Percentiles rank a stretch among this genome's conserved stretches.
Conservation (phyloP, 1,284 basidiomycete genomes). For the Fomitiporia mediterranea region DNA sequence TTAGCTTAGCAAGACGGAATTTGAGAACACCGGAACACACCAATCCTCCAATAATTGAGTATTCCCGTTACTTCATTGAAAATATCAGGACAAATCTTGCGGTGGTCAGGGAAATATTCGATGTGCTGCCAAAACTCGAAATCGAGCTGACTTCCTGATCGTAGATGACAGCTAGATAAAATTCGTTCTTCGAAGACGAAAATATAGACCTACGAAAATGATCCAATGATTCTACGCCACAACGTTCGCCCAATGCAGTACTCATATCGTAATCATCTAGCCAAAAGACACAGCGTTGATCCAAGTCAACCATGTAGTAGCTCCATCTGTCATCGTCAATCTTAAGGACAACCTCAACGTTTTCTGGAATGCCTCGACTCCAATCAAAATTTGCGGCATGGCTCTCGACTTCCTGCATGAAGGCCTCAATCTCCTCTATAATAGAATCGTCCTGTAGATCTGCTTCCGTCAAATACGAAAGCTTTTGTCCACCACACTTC, state of each 20-base stretch:
- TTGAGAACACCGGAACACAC: background rate
- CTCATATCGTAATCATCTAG: conserved; percentile 4
- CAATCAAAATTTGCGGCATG: background rate
- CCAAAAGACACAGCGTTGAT: conserved; percentile 8
- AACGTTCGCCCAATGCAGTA: background rate
- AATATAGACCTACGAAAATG: conserved; percentile 5
- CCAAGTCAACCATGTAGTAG: conserved; percentile 14
- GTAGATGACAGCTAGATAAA: too few relatives aligned
- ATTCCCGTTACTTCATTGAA: conserved; percentile 10
- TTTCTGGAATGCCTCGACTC: background rate
- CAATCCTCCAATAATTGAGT: conserved; percentile 1
- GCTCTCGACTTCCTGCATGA: conserved; percentile 3
- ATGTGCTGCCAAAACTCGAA: conserved; percentile 15
- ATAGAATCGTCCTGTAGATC: background rate
- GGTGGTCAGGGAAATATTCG: conserved; percentile 13
- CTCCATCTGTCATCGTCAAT: conserved; percentile 1
- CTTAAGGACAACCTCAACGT: conserved; percentile 8
- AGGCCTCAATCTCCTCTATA: background rate
- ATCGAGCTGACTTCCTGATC: conserved; percentile 4
- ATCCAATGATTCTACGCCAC: background rate
- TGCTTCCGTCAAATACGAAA: conserved; percentile 2
- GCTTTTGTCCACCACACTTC: background rate
- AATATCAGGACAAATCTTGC: background rate
- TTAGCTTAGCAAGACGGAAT: background rate
- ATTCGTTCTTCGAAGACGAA: background rate